Conservation (phyloP, 163 green algal species). For the Chlorella variabilis region DNA sequence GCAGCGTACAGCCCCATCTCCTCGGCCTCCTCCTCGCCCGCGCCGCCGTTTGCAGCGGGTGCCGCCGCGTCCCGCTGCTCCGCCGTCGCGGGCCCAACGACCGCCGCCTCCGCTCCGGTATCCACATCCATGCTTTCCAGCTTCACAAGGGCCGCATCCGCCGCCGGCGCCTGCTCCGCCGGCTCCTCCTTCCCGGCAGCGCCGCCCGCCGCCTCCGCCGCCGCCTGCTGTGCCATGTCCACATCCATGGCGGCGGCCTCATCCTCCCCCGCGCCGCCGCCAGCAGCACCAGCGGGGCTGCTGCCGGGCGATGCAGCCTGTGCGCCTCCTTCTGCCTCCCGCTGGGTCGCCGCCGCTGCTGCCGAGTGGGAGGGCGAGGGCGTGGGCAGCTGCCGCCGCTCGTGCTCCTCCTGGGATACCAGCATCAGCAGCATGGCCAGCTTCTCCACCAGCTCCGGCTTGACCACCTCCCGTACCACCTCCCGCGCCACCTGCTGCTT, state of each 20-base stretch:
- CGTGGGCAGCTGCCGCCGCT: slow-evolving; percentile 1
- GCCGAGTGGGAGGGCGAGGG: background rate
- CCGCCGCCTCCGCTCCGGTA: background rate
- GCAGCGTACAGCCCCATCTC: slow-evolving; percentile 52
- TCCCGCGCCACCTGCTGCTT: slow-evolving; percentile 8
- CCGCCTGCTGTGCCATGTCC: background rate
- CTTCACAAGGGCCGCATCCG: background rate
- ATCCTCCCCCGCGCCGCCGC: no score
- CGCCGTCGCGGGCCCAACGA: background rate
- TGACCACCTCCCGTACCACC: slow-evolving; percentile 60
- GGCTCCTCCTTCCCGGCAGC: background rate
- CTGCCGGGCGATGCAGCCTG: no score
- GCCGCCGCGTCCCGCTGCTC: background rate
- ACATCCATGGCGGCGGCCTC: background rate
- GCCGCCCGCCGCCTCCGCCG: background rate
- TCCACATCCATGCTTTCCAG: background rate
- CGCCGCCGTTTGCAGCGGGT: background rate
- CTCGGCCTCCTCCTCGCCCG: background rate
- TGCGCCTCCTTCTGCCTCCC: no score
- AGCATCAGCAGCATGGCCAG: slow-evolving; percentile 76
- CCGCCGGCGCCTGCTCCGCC: background rate
- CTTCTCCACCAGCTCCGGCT: slow-evolving; percentile 68
- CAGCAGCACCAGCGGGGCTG: no score
- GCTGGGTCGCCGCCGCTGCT: background rate
- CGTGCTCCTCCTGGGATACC: slow-evolving; percentile 63